Evolutionary conservation across 176 grass and related monocot species (phyloP).

Genomic region (Oropetium thomaeum): DNA sequence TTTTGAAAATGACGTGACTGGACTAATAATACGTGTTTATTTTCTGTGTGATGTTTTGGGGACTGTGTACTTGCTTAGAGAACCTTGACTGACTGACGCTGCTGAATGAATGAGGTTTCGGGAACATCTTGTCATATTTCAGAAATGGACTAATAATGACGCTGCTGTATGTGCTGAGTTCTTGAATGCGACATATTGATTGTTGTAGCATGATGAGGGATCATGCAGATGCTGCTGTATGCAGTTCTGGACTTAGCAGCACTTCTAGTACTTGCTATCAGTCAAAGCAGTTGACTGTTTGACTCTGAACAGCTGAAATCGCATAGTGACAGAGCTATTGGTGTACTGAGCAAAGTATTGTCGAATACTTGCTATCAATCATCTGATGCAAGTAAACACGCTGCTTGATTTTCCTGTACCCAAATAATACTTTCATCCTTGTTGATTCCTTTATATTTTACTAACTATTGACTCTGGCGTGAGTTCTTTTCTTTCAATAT

Average conservation of each 20-base stretch:
- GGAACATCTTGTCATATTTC: slow-evolving; percentile 17
- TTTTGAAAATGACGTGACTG: slow-evolving; percentile 30
- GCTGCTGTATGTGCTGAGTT: neutral
- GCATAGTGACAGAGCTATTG: neutral
- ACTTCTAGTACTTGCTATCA: neutral
- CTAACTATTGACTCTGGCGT: neutral
- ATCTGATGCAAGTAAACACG: slow-evolving; percentile 10
- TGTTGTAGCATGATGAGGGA: neutral
- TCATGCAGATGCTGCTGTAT: slow-evolving; percentile 9
- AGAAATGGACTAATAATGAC: slow-evolving; percentile 13
- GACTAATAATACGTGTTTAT: slow-evolving; percentile 28
- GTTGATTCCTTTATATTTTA: neutral
- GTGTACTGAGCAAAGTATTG: slow-evolving; percentile 11
- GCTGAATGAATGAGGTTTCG: slow-evolving; percentile 27
- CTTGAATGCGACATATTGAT: slow-evolving; percentile 3
- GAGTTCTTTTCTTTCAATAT: neutral
- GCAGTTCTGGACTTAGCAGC: neutral
- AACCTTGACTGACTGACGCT: slow-evolving; percentile 1
- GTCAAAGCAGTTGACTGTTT: slow-evolving; percentile 22
- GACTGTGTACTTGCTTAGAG: slow-evolving; percentile 14
- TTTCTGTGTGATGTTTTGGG: neutral
- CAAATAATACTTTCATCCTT: neutral
- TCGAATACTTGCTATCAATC: neutral
- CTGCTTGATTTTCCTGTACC: neutral
- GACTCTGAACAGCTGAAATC: slow-evolving; percentile 21